Conservation (phyloP, 169 alveolate species). For the Eimeria sp. region DNA sequence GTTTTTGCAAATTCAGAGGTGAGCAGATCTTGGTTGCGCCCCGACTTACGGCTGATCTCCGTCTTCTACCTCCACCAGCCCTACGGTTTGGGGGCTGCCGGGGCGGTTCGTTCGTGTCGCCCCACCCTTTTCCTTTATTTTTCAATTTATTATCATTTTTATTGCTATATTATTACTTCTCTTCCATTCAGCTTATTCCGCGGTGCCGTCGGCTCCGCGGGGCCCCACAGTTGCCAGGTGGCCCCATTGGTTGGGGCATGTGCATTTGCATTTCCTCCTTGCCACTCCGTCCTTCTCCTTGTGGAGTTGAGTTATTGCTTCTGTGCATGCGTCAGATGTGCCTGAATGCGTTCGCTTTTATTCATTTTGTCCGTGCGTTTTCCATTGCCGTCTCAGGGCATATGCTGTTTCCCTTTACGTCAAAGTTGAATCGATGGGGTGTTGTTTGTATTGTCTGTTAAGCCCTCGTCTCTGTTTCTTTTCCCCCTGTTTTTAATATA, state of each 20-base stretch:
- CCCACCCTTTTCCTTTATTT: neutral
- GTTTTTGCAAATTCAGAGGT: neutral
- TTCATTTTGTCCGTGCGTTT: neutral
- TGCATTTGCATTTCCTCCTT: neutral
- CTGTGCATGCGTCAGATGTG: neutral
- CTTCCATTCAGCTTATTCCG: neutral
- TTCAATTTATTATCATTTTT: no score
- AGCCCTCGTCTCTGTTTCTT: no score
- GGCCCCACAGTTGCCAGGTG: neutral
- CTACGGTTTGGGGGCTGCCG: neutral
- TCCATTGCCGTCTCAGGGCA: no score
- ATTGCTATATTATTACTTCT: no score
- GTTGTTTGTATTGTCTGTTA: no score
- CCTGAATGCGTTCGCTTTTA: neutral
- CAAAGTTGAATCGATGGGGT: no score
- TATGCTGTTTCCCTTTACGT: no score
- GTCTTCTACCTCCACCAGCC: neutral
- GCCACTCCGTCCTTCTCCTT: neutral
- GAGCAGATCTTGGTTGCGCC: neutral
- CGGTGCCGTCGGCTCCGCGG: neutral
- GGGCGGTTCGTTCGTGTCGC: neutral
- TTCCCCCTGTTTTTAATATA: no score
- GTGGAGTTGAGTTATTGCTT: neutral
- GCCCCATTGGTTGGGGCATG: neutral
- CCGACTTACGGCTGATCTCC: neutral